Conservation (phyloP, 495 filamentous ascomycete genomes). For the Thermothielavioides terrestris region DNA sequence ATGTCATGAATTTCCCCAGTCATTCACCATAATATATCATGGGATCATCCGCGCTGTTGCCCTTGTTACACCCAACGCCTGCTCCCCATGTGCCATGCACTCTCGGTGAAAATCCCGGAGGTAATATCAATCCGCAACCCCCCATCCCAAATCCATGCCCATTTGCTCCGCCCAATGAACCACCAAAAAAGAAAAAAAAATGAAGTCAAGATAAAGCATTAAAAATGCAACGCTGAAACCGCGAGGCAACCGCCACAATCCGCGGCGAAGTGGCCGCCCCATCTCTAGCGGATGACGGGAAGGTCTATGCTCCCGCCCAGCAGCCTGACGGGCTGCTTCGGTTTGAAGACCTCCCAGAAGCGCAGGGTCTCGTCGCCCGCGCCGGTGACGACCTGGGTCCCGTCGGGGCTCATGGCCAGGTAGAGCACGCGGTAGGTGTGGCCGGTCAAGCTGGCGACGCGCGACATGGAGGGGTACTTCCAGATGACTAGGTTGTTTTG, state of each 20-base stretch:
- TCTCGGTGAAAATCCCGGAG: too few species aligned
- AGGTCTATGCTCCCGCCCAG: conserved; percentile 2
- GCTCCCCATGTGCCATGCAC: neutral
- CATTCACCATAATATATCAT: too few species aligned
- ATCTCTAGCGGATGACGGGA: conserved; percentile 19
- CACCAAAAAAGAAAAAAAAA: neutral
- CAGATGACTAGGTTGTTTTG: conserved; percentile 98
- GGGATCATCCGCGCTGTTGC: too few species aligned
- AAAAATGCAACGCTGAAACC: neutral
- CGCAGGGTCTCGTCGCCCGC: conserved; percentile 92
- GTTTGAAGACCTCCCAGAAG: conserved; percentile 87
- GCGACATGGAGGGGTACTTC: conserved; percentile 97
- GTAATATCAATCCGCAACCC: neutral
- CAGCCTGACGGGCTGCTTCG: conserved; percentile 3
- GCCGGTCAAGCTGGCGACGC: conserved; percentile 87
- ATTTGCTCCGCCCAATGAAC: neutral
- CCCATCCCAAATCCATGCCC: neutral
- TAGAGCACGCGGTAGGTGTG: conserved; percentile 96
- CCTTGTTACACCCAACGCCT: too few species aligned
- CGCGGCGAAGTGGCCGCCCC: conserved; percentile 36
- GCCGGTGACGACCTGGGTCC: conserved; percentile 85
- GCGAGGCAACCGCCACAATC: too few species aligned
- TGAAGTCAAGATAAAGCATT: neutral
- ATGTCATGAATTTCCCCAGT: too few species aligned
- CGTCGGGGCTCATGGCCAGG: conserved; percentile 94